phyloP scores from a whole-genome alignment of 352 stramenopile species.

The Phytophthora citricola region DNA sequence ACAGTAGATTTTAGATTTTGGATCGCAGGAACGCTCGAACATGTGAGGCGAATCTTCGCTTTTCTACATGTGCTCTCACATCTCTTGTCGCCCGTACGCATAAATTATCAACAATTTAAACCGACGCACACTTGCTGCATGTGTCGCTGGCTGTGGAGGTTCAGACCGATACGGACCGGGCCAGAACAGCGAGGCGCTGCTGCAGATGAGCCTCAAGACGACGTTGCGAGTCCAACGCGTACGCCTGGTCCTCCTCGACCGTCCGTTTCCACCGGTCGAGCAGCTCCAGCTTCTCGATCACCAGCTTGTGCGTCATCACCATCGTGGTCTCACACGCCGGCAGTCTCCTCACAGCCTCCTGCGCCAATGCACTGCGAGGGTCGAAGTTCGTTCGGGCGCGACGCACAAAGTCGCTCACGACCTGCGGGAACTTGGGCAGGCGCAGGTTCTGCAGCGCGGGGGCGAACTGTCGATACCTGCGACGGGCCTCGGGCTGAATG shows the following conservation, averaged over 20 bases:
- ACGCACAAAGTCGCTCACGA: conserved; percentile 70
- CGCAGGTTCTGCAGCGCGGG: conserved; percentile 51
- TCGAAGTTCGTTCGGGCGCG: conserved; percentile 69
- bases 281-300: conserved; percentile 77
- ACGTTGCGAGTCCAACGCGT: conserved; percentile 54
- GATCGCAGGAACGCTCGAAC: conserved; percentile 25
- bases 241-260: conserved; percentile 63
- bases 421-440: conserved; percentile 70
- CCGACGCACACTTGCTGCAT: conserved; percentile 15
- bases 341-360: conserved; percentile 70
- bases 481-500: conserved; percentile 75
- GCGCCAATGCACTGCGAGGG: conserved; percentile 55
- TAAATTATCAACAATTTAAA: conserved; percentile 46
- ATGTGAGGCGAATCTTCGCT: conserved; percentile 24
- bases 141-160: conserved; percentile 12
- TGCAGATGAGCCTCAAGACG: conserved; percentile 66
- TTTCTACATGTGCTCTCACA: conserved; percentile 21
- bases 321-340: conserved; percentile 73
- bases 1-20: conserved; percentile 17
- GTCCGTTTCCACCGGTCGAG: conserved; percentile 66
- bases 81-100: conserved; percentile 36
- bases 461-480: conserved; percentile 69
- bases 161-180: conserved; percentile 62
- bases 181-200: conserved; percentile 65
- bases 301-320: conserved; percentile 78